These are phyloP conservation scores for Agarophyton chilense DNA, from an alignment of 23 red algal species.

Conservation along the genomic window DNA sequence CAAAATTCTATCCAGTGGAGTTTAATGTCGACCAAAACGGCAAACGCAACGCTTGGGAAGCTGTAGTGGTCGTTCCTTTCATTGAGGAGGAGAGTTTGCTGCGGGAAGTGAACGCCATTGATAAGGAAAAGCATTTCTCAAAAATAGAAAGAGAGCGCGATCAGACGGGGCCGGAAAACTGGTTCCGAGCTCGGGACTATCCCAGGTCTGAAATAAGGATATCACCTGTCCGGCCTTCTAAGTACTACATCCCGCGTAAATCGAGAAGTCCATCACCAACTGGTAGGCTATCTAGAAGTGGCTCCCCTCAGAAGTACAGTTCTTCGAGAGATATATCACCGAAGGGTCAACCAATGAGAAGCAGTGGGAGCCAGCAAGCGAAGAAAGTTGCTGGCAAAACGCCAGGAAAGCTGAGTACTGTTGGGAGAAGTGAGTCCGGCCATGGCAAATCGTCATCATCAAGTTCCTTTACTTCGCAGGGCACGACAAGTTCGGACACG, in stretches of 20 bases:
- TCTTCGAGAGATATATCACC: background rate
- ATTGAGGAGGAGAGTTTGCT: slow-evolving; percentile 91
- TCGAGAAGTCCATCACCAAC: slow-evolving; percentile 21
- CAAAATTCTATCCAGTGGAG: slow-evolving; percentile 84
- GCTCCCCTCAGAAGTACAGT: background rate
- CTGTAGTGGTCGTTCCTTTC: slow-evolving; percentile 93
- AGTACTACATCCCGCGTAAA: slow-evolving; percentile 41
- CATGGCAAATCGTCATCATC: background rate
- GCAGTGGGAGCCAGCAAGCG: background rate
- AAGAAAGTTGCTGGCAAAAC: background rate
- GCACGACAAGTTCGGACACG: background rate
- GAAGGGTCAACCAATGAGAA: no score
- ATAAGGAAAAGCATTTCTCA: slow-evolving; percentile 66
- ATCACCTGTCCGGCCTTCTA: slow-evolving; percentile 58
- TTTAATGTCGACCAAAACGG: slow-evolving; percentile 92
- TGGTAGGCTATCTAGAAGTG: background rate
- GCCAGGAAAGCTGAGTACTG: background rate
- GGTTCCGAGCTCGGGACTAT: slow-evolving; percentile 67
- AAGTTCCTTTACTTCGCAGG: background rate
- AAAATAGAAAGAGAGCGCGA: slow-evolving; percentile 67
- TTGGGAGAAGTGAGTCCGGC: background rate
- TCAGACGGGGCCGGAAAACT: slow-evolving; percentile 46
- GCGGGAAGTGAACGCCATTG: slow-evolving; percentile 68
- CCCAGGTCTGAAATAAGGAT: slow-evolving; percentile 41
- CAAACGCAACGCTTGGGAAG: slow-evolving; percentile 95